phyloP scores from a whole-genome alignment of 2,329 filamentous ascomycete species.

The Fusarium denticulatum region DNA sequence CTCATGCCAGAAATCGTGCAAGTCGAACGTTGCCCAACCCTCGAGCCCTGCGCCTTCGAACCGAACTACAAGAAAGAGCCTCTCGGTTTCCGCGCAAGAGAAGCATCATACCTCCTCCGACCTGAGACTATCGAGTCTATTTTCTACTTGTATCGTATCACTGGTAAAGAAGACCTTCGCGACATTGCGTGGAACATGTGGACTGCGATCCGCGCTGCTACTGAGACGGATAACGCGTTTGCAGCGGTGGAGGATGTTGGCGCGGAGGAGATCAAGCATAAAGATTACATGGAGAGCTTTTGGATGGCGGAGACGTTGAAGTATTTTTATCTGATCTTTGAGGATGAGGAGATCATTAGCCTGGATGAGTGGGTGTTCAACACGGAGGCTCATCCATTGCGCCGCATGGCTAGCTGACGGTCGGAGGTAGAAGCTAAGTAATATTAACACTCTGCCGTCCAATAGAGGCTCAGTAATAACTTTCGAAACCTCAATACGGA shows the following conservation, averaged over 20 bases:
- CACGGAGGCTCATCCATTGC: slow-evolving; percentile 62
- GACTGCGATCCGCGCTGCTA: slow-evolving; percentile 66
- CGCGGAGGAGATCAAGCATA: slow-evolving; percentile 57
- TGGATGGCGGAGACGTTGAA: slow-evolving; percentile 80
- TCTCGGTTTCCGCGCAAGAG: slow-evolving; percentile 30
- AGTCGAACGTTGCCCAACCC: slow-evolving; percentile 52
- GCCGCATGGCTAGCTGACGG: slow-evolving; percentile 16
- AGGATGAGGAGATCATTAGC: slow-evolving; percentile 68
- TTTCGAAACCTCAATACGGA: background rate
- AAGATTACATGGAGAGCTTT: slow-evolving; percentile 75
- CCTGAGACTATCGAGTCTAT: slow-evolving; percentile 79
- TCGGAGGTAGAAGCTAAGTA: background rate
- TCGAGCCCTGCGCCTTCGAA: slow-evolving; percentile 39
- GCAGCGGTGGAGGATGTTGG: slow-evolving; percentile 72
- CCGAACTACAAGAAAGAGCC: slow-evolving; percentile 10
- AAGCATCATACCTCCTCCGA: slow-evolving; percentile 30
- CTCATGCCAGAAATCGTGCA: slow-evolving; percentile 71
- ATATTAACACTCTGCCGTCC: background rate
- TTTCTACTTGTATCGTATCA: slow-evolving; percentile 80
- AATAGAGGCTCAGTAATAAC: background rate
- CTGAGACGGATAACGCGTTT: slow-evolving; percentile 69
- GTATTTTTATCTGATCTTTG: slow-evolving; percentile 79
- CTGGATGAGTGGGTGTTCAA: slow-evolving; percentile 75
- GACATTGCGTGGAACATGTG: slow-evolving; percentile 82
- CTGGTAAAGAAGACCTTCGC: slow-evolving; percentile 71